Percentiles rank a stretch among this genome's conserved stretches.
Conservation (phyloP, 495 filamentous ascomycete species). For the Chaetomium fimeti region DNA sequence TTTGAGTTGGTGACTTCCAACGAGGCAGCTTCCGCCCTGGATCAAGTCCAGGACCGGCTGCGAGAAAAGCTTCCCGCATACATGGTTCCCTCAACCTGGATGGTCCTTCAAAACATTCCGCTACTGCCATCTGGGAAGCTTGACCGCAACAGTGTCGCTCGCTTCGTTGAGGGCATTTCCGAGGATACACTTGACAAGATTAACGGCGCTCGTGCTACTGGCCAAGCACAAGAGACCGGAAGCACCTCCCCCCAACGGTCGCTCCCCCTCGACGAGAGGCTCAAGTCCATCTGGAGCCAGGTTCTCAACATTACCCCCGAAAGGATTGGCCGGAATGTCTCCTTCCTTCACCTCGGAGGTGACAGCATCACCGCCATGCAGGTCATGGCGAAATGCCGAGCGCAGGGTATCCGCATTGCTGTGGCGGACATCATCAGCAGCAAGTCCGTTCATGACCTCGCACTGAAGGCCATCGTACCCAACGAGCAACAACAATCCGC, state of each 20-base stretch:
- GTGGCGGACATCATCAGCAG: conserved; percentile 28
- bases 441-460: conserved; percentile 29
- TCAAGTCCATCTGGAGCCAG: conserved; percentile 48
- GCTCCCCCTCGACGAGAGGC: conserved; percentile 20
- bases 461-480: conserved; percentile 20
- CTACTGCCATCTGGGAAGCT: conserved; percentile 54
- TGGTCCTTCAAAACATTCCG: conserved; percentile 53
- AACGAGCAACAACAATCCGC: neutral
- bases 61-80: conserved; percentile 38
- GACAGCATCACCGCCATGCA: conserved; percentile 39
- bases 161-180: conserved; percentile 23
- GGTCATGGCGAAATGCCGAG: conserved; percentile 27
- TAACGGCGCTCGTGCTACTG: neutral
- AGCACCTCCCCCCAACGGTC: neutral
- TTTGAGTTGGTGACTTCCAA: conserved; percentile 16
- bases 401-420: conserved; percentile 22
- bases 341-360: conserved; percentile 35
- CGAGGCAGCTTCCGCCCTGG: conserved; percentile 19
- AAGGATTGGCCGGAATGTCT: conserved; percentile 37
- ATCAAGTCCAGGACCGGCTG: conserved; percentile 33
- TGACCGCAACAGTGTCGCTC: conserved; percentile 46
- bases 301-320: conserved; percentile 51
- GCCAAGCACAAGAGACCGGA: neutral
- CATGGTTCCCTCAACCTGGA: conserved; percentile 59
- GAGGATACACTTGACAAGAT: conserved; percentile 23